Evolutionary conservation across 1,139 yeast species (phyloP).

Genomic region (Komagataea norvegica): DNA sequence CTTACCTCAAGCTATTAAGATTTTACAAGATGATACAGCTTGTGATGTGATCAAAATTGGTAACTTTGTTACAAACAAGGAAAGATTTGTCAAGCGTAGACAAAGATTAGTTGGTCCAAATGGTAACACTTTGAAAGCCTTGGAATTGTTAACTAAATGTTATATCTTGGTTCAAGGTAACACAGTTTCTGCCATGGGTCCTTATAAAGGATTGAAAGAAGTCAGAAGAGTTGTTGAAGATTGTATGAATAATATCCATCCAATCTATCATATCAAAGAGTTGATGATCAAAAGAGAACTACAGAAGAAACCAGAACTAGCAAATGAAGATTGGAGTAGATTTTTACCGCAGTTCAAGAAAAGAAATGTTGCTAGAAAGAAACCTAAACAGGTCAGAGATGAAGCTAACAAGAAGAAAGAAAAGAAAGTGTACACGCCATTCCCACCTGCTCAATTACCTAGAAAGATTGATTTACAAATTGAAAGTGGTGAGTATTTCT

Average conservation of each 20-base stretch:
- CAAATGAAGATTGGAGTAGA: slow-evolving; percentile 95
- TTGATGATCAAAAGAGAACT: slow-evolving; percentile 95
- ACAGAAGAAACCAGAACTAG: slow-evolving; percentile 91
- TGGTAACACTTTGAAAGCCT: slow-evolving; percentile 93
- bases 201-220: slow-evolving; percentile 87
- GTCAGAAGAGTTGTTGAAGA: slow-evolving; percentile 94
- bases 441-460: slow-evolving; percentile 98
- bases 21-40: slow-evolving; percentile 86
- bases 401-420: slow-evolving; percentile 45
- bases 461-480: slow-evolving; percentile 96
- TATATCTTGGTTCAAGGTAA: slow-evolving; percentile 95
- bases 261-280: slow-evolving; percentile 94
- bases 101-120: slow-evolving; percentile 96
- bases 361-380: slow-evolving; percentile 91
- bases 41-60: slow-evolving; percentile 97
- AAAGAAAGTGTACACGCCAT: slow-evolving; percentile 93
- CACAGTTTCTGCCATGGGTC: slow-evolving; percentile 97
- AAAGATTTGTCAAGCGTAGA: slow-evolving; percentile 90
- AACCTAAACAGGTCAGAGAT: slow-evolving; percentile 58
- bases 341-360: slow-evolving; percentile 96
- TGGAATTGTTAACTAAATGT: slow-evolving; percentile 88
- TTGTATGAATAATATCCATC: slow-evolving; percentile 94
- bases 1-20: slow-evolving; percentile 91
- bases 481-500: slow-evolving; percentile 97
- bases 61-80: slow-evolving; percentile 81